Conservation (phyloP, 257 asterid species). For the Linderniella brevidens region DNA sequence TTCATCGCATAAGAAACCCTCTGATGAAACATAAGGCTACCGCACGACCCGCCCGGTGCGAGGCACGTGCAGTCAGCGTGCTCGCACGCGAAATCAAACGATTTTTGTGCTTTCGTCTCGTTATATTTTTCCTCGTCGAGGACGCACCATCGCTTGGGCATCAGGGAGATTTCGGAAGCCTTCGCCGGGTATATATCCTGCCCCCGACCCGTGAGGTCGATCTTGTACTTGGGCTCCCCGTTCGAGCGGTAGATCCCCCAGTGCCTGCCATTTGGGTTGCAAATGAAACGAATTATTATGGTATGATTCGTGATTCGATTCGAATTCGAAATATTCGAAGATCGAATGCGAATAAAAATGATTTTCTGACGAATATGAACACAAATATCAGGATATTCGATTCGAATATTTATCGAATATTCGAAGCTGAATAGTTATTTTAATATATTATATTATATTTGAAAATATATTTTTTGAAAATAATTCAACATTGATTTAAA, state of each 20-base stretch:
- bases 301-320: no score
- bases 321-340: no score
- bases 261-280: no score
- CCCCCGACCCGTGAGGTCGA: slow-evolving; percentile 29
- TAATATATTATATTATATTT: no score
- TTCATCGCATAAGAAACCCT: slow-evolving; percentile 24
- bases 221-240: slow-evolving; percentile 34
- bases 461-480: no score
- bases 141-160: slow-evolving; percentile 31
- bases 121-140: slow-evolving; percentile 5
- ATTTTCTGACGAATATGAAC: no score
- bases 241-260: slow-evolving; percentile 31
- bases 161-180: slow-evolving; percentile 16
- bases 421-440: neutral
- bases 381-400: no score
- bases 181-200: slow-evolving; percentile 16
- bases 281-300: no score
- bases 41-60: slow-evolving; percentile 15
- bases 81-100: neutral
- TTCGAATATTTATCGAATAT: no score
- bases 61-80: slow-evolving; percentile 21
- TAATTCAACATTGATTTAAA: no score
- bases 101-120: accelerated
- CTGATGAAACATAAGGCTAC: neutral
- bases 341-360: no score